Conservation (phyloP, 306 rosid genomes). For the Citrullus colocynthis region DNA sequence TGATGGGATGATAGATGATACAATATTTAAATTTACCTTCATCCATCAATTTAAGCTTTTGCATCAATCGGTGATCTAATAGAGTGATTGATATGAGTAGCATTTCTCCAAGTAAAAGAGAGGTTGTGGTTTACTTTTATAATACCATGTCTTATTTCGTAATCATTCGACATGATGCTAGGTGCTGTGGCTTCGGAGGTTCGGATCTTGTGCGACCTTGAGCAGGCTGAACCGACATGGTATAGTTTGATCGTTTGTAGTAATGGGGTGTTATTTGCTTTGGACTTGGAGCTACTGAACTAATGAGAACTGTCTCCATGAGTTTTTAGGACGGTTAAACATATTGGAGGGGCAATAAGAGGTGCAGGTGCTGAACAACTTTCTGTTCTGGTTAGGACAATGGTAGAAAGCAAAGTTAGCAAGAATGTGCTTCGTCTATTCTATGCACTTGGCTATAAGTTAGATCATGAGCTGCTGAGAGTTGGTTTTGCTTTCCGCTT, state of each 20-base stretch:
- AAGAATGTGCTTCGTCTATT: conserved; percentile 76
- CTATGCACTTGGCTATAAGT: conserved; percentile 75
- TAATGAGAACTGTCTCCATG: neutral
- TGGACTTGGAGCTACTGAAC: neutral
- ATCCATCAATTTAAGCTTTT: too few species aligned
- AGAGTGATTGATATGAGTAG: neutral
- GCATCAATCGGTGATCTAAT: too few species aligned
- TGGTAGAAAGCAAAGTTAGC: conserved; percentile 88
- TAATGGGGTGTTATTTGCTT: neutral
- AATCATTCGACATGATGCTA: neutral
- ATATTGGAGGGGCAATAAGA: conserved; percentile 87
- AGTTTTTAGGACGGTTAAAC: conserved; percentile 59
- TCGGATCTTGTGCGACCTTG: conserved; percentile 75
- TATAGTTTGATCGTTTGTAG: conserved; percentile 11
- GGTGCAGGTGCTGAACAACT: conserved; percentile 97
- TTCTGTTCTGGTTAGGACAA: conserved; percentile 70
- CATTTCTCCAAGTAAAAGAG: neutral
- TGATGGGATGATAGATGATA: too few species aligned
- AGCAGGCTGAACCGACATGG: conserved; percentile 81
- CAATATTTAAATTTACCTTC: too few species aligned
- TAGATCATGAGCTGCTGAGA: conserved; percentile 76
- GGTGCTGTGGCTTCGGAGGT: conserved; percentile 74
- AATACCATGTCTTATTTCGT: neutral
- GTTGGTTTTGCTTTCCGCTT: conserved; percentile 78
- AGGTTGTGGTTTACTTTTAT: neutral